Percentiles rank a stretch among this genome's conserved stretches.
Conservation (phyloP, 2,329 filamentous ascomycete genomes). For the Orbilia blumenaviensis region DNA sequence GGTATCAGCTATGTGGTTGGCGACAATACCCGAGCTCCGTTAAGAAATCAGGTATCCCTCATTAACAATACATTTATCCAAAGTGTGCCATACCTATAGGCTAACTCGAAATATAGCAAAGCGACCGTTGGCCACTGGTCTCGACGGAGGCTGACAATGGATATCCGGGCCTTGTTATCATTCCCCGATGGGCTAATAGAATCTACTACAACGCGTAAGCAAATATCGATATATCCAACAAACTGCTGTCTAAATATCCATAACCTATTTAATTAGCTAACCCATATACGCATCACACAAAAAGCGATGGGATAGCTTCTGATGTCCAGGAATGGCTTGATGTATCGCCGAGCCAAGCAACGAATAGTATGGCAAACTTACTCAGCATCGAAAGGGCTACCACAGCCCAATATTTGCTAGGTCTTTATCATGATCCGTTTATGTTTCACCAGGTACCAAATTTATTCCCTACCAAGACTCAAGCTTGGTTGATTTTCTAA, state of each 20-base stretch:
- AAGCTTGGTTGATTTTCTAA: background rate
- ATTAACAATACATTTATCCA: background rate
- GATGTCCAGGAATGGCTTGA: conserved; percentile 71
- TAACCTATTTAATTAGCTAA: background rate
- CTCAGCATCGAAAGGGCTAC: conserved; percentile 66
- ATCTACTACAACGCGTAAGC: conserved; percentile 70
- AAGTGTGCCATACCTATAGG: background rate
- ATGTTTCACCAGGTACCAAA: conserved; percentile 71
- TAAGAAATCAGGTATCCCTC: conserved; percentile 63
- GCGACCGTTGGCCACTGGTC: conserved; percentile 68
- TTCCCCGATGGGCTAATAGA: conserved; percentile 70
- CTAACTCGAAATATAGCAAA: conserved; percentile 59
- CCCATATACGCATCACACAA: background rate
- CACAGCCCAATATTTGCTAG: conserved; percentile 68
- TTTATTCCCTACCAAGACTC: background rate
- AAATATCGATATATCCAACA: no score
- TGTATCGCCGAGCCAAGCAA: conserved; percentile 65
- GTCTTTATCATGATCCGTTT: conserved; percentile 68
- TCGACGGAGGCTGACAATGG: conserved; percentile 67
- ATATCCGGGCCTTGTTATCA: conserved; percentile 67
- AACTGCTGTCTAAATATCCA: no score
- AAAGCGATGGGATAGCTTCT: conserved; percentile 66
- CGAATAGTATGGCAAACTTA: conserved; percentile 66
- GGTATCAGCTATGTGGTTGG: conserved; percentile 71
- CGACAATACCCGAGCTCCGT: conserved; percentile 69